Evolutionary conservation across 1,139 yeast species (phyloP).

Genomic region (Lodderomyces jiufengensis): DNA sequence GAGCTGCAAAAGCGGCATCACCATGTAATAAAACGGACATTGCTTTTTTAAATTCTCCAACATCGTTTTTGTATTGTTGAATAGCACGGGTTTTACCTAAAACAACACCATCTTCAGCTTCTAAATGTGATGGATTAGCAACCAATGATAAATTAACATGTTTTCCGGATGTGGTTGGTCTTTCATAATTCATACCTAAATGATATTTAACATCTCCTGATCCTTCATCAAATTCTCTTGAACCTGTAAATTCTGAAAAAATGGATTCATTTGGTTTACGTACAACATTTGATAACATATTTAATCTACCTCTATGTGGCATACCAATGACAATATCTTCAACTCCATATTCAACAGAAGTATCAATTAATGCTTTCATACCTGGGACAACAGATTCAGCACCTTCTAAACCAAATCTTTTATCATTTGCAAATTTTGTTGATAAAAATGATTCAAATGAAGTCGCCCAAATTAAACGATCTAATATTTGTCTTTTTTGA

Average conservation of each 20-base stretch:
- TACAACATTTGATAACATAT: constrained; percentile 95
- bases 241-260: constrained; percentile 93
- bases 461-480: constrained; percentile 95
- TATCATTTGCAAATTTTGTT: constrained; percentile 96
- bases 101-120: constrained; percentile 98
- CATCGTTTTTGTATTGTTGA: constrained; percentile 86
- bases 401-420: constrained; percentile 98
- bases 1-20: constrained; percentile 98
- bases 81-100: constrained; percentile 97
- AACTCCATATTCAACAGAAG: constrained; percentile 87
- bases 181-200: constrained; percentile 97
- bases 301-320: constrained; percentile 99
- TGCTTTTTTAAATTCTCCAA: constrained; percentile 79
- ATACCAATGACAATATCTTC: constrained; percentile 97
- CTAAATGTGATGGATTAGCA: constrained; percentile 98
- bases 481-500: constrained; percentile 94
- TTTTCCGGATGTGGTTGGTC: constrained; percentile 99
- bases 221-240: constrained; percentile 81
- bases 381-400: constrained; percentile 97
- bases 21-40: constrained; percentile 93
- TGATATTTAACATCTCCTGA: constrained; percentile 99
- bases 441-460: constrained; percentile 90
- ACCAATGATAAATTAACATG: constrained; percentile 92
- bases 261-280: constrained; percentile 98
- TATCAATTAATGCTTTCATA: constrained; percentile 91